These are phyloP conservation scores for Leccinum pellstonianum DNA, from an alignment of 768 basidiomycete genomes.

Conservation along the genomic window DNA sequence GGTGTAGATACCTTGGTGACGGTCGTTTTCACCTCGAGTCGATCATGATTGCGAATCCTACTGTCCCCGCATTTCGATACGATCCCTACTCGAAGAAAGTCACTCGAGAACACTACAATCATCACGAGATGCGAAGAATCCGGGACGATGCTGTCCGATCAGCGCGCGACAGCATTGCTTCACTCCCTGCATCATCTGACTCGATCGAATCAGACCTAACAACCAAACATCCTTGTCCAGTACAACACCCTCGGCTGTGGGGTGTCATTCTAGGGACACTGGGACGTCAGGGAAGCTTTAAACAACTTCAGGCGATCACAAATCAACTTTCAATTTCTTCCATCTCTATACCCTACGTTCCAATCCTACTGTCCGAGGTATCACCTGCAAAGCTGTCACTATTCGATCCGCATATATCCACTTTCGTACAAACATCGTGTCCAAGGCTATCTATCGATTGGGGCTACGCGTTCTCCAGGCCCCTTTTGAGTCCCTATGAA, in stretches of 20 bases:
- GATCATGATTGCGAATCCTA: slow-evolving; percentile 99
- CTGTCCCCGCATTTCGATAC: slow-evolving; percentile 93
- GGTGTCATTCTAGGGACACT: slow-evolving; percentile 92
- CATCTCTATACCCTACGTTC: slow-evolving; percentile 70
- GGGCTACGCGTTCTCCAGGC: slow-evolving; percentile 93
- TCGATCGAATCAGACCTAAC: slow-evolving; percentile 6
- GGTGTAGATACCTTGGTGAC: slow-evolving; percentile 88
- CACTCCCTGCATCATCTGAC: slow-evolving; percentile 14
- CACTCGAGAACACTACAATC: slow-evolving; percentile 88
- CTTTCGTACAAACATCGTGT: slow-evolving; percentile 96
- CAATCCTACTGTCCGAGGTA: slow-evolving; percentile 93
- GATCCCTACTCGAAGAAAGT: slow-evolving; percentile 98
- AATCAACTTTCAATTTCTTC: slow-evolving; percentile 59
- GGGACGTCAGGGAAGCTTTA: slow-evolving; percentile 90
- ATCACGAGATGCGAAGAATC: slow-evolving; percentile 77
- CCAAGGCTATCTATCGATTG: slow-evolving; percentile 97
- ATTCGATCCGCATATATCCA: slow-evolving; percentile 76
- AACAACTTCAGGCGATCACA: slow-evolving; percentile 83
- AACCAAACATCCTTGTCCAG: slow-evolving; percentile 16
- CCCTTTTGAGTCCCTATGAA: slow-evolving; percentile 92
- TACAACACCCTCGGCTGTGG: slow-evolving; percentile 52
- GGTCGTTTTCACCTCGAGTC: slow-evolving; percentile 98
- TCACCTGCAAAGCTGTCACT: slow-evolving; percentile 91
- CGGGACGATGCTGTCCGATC: slow-evolving; percentile 72
- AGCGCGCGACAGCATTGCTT: slow-evolving; percentile 65